phyloP scores from a whole-genome alignment of 2,329 filamentous ascomycete genomes.

The Akanthomyces uredinophilus region DNA sequence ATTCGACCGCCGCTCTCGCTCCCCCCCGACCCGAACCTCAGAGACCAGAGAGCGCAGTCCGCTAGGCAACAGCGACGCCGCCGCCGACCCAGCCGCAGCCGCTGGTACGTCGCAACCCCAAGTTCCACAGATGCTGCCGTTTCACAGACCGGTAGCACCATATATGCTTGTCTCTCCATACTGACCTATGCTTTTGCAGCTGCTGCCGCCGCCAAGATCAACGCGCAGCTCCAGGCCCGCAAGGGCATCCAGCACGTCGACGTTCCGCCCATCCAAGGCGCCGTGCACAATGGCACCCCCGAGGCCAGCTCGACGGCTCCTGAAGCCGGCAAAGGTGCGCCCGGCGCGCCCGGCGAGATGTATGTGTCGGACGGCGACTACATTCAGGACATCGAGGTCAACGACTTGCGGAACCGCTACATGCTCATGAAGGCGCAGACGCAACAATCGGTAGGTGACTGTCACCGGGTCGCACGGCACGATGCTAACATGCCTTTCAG shows the following conservation, averaged over 20 bases:
- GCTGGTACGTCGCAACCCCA: conserved; percentile 53
- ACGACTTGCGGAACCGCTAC: conserved; percentile 94
- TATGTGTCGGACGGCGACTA: conserved; percentile 96
- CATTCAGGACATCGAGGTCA: conserved; percentile 98
- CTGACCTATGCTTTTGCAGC: conserved; percentile 42
- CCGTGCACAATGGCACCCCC: conserved; percentile 40
- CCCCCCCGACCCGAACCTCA: conserved; percentile 62
- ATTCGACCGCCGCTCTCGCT: conserved; percentile 89
- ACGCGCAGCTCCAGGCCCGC: conserved; percentile 76
- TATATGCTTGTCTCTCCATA: no score
- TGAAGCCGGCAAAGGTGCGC: conserved; percentile 20
- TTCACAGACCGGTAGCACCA: neutral
- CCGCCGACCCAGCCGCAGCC: conserved; percentile 67
- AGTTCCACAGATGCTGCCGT: neutral
- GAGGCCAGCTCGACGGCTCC: conserved; percentile 31
- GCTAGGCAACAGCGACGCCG: conserved; percentile 47
- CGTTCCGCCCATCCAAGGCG: conserved; percentile 71
- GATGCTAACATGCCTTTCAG: conserved; percentile 46
- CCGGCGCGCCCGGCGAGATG: conserved; percentile 71
- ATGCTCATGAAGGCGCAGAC: conserved; percentile 94
- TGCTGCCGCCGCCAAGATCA: conserved; percentile 84
- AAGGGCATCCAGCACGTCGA: conserved; percentile 89
- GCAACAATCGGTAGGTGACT: conserved; percentile 97
- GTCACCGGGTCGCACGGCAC: neutral
- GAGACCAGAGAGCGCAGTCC: conserved; percentile 82